A percentile compares a stretch with the other conserved stretches of the same genome.
Conservation (phyloP, 495 filamentous ascomycete species). For the Neurospora tetraspora region DNA sequence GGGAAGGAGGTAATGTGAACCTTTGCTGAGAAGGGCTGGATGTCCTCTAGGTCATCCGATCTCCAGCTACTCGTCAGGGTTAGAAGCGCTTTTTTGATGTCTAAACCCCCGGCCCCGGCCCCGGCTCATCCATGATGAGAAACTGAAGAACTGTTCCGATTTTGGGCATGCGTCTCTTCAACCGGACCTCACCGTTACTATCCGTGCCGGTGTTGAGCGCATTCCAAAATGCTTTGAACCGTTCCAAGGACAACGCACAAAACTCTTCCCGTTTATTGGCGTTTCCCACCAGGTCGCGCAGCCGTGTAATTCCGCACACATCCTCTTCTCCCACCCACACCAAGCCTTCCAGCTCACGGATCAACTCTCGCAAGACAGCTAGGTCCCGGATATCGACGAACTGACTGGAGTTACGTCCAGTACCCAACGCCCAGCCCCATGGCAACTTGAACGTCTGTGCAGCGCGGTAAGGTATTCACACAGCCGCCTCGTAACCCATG, state of each 20-base stretch:
- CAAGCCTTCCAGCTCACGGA: not conserved
- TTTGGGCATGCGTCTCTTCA: not conserved
- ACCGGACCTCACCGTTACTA: not conserved
- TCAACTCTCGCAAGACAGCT: not conserved
- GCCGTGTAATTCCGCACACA: not conserved
- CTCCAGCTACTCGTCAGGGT: not conserved
- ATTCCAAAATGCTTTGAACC: not conserved
- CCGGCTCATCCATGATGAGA: not conserved
- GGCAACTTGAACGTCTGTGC: not conserved
- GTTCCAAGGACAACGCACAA: not conserved
- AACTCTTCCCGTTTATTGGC: not conserved
- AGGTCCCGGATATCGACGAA: not conserved
- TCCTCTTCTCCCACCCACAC: not conserved
- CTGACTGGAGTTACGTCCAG: not conserved
- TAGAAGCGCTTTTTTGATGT: not conserved
- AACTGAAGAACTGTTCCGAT: not conserved
- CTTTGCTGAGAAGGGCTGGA: too few relatives aligned
- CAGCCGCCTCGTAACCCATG: not conserved
- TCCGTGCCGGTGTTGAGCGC: not conserved
- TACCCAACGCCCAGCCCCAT: not conserved
- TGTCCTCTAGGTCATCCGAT: not conserved
- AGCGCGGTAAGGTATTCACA: not conserved
- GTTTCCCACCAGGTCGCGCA: not conserved
- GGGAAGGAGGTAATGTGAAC: too few relatives aligned
- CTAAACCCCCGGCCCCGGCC: not conserved